Evolutionary conservation across 164 flowering plant genomes (phyloP), one percentile per base, ranked within the genome.

Genomic region (Macadamia integrifolia): DNA sequence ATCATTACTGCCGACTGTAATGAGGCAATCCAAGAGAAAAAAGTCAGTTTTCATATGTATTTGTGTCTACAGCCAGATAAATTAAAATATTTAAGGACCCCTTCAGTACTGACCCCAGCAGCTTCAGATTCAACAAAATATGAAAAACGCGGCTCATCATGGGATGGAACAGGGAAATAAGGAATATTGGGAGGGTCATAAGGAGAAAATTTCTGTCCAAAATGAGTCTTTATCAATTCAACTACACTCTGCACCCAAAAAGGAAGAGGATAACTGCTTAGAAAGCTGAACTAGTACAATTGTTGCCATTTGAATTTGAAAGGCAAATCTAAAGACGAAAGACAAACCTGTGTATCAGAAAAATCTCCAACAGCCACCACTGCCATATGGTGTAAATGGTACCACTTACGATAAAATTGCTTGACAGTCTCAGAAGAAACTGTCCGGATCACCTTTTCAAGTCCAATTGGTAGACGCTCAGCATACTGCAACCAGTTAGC

Each of bases 61-160:
- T 9, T 1, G 6, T 40, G 18, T 29, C 40, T 40, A 66, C 10
- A 53, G 12, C 56, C 30, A 66, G 32, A 17, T 69, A 44, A 35
- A 70, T 1, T 12, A 15, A n/a, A 11, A 69, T 1, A 49, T 59
- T 46, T 66, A 49, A 11, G 63, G 28, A 12, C 5, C 7, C 2
- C 18, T 23, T 23, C n/a, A 60, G 17, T 32, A 84, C 89, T 83
- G 55, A 93, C 98, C 90, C 97, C 96, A 66, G 89, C 88, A 72
- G 96, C 96, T 84, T 93, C 98, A 70, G 97, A 87, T 78, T 93
- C 98, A 71, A 85, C 85, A 66, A 90, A 89, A 76, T 89, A 89
- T 70, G 96, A 93, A 83, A 84, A 88, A 1, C 92, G 92, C 29
- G 98, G 90, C 75, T 85, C 89, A 28, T 79, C 78, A 66, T 91